These are phyloP conservation scores for Betula pendula DNA, from an alignment of 306 rosid genomes.

Conservation along the genomic window DNA sequence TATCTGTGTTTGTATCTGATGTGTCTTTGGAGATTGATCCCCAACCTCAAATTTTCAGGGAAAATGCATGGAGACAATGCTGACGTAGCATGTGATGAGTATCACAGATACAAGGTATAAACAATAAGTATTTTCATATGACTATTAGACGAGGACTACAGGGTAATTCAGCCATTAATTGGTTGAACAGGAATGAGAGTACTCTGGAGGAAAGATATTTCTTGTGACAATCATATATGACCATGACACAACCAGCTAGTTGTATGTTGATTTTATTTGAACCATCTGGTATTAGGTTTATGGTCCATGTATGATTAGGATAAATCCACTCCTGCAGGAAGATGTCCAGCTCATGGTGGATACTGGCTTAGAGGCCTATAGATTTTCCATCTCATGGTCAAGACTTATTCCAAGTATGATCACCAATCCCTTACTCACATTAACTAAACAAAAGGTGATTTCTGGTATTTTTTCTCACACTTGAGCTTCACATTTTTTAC, in stretches of 20 bases:
- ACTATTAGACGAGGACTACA: not conserved
- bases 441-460: not conserved
- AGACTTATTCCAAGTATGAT: constrained; percentile 22
- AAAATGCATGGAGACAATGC: not conserved
- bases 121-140: not conserved
- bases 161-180: not conserved
- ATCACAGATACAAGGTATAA: constrained; percentile 30
- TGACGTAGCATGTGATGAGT: constrained; percentile 22
- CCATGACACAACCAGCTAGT: not conserved
- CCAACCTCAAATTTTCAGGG: constrained; percentile 10
- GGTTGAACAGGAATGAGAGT: not conserved
- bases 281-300: not conserved
- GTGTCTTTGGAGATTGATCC: not conserved
- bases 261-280: not conserved
- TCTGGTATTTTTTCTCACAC: not conserved
- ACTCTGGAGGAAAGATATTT: not conserved
- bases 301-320: not conserved
- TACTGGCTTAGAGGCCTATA: constrained; percentile 14
- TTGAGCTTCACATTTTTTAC: not conserved
- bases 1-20: not conserved
- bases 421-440: not conserved
- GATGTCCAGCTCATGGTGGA: constrained; percentile 19
- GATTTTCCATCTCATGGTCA: constrained; percentile 28
- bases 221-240: not conserved
- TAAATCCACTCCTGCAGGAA: not conserved